Percentiles rank a stretch among this genome's conserved stretches.
phyloP scores from a whole-genome alignment of 177 flowering plant species.

The Tripterygium wilfordii region DNA sequence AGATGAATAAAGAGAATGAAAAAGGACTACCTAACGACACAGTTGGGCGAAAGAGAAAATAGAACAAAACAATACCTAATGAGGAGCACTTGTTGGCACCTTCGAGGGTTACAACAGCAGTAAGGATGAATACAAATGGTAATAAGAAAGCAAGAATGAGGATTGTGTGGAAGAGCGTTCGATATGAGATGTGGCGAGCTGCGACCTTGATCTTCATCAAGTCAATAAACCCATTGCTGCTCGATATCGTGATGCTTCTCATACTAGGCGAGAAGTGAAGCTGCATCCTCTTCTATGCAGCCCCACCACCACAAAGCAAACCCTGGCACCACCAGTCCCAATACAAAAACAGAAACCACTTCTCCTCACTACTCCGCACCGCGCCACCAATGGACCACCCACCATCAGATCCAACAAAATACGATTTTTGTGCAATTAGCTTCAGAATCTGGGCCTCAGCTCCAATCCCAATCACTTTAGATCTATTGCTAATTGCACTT shows the following conservation, averaged over 20 bases:
- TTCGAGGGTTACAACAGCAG: conserved; percentile 82
- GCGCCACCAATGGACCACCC: conserved; percentile 7
- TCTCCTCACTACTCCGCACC: conserved; percentile 1
- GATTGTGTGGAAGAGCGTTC: conserved; percentile 68
- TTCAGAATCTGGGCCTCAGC: too few species aligned
- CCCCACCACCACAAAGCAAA: conserved; percentile 18
- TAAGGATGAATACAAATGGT: conserved; percentile 90
- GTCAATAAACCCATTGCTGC: conserved; percentile 79
- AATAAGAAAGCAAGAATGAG: conserved; percentile 74
- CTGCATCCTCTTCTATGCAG: conserved; percentile 79
- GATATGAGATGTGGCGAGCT: conserved; percentile 86
- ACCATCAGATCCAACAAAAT: conserved; percentile 35
- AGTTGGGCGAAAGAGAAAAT: not conserved
- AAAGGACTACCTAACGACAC: not conserved
- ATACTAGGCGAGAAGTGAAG: conserved; percentile 99
- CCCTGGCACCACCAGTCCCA: conserved; percentile 13
- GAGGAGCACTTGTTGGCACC: conserved; percentile 96
- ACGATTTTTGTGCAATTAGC: not conserved
- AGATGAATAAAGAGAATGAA: not conserved
- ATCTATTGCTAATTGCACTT: too few species aligned
- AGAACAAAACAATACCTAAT: conserved; percentile 40
- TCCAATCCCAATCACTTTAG: too few species aligned
- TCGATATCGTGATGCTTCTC: conserved; percentile 98
- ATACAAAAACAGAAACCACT: conserved; percentile 5
- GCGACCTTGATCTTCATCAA: conserved; percentile 99